These are phyloP conservation scores for Tubosaeta sp. DNA, from an alignment of 768 basidiomycete genomes.

Conservation along the genomic window DNA sequence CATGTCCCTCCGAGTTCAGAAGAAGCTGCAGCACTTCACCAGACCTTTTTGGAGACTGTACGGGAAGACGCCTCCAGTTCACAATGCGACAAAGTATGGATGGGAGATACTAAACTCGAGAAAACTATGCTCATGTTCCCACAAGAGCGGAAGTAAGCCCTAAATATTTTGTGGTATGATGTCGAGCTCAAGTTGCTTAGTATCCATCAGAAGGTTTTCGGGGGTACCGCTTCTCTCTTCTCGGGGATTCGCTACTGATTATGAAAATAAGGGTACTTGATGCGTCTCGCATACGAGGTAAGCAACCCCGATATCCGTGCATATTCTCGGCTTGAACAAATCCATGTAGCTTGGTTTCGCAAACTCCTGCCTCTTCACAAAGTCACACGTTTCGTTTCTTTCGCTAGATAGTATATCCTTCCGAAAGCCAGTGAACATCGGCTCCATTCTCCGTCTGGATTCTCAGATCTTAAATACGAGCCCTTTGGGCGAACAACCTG, in stretches of 20 bases:
- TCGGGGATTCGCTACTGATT: neutral
- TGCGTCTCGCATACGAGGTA: constrained; percentile 72
- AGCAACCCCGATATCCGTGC: neutral
- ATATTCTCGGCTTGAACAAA: neutral
- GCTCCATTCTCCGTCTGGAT: constrained; percentile 70
- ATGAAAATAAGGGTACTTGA: constrained; percentile 40
- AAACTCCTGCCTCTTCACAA: constrained; percentile 66
- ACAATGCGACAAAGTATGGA: constrained; percentile 54
- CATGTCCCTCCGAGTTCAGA: constrained; percentile 69
- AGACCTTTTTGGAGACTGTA: constrained; percentile 60
- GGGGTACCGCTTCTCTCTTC: constrained; percentile 41
- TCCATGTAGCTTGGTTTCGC: constrained; percentile 61
- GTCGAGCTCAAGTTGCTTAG: constrained; percentile 19
- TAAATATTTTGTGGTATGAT: neutral
- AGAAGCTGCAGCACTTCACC: constrained; percentile 67
- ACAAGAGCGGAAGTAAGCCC: constrained; percentile 72
- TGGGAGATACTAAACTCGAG: constrained; percentile 70
- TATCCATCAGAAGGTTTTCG: constrained; percentile 80
- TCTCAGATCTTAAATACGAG: constrained; percentile 64
- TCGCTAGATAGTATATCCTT: constrained; percentile 81
- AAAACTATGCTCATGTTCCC: constrained; percentile 78
- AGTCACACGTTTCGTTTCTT: constrained; percentile 62
- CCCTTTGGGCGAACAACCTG: constrained; percentile 28
- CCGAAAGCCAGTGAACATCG: constrained; percentile 76
- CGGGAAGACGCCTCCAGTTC: constrained; percentile 32